Conservation (phyloP, 73 alveolate genomes). For the Paramecium pentaurelia region DNA sequence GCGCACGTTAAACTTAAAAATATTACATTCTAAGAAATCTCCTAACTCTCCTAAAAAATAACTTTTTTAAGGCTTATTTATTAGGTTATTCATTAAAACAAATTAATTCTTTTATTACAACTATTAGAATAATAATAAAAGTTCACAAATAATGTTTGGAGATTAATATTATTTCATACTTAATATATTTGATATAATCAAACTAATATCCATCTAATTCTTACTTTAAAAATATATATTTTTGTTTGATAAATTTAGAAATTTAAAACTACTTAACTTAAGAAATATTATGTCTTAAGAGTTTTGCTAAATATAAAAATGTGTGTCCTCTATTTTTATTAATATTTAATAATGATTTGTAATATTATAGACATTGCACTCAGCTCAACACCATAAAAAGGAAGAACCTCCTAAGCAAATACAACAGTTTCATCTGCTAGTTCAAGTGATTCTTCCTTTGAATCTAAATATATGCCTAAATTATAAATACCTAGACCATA, state of each 20-base stretch:
- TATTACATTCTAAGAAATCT: neutral
- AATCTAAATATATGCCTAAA: neutral
- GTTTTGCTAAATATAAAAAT: neutral
- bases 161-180: no score
- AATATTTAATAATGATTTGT: neutral
- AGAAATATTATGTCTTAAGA: neutral
- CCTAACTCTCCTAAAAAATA: neutral
- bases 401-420: neutral
- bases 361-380: neutral
- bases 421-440: neutral
- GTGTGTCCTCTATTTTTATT: neutral
- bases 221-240: neutral
- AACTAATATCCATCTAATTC: neutral
- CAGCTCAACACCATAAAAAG: neutral
- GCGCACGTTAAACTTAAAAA: neutral
- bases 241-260: neutral
- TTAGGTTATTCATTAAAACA: no score
- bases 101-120: no score
- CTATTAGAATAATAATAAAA: no score
- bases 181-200: no score
- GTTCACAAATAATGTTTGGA: neutral
- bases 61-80: neutral
- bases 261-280: neutral
- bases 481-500: neutral
- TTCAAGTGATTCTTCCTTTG: constrained; percentile 29